These are phyloP conservation scores for Diplodia corticola DNA, from an alignment of 2,329 filamentous ascomycete genomes.

Conservation along the genomic window DNA sequence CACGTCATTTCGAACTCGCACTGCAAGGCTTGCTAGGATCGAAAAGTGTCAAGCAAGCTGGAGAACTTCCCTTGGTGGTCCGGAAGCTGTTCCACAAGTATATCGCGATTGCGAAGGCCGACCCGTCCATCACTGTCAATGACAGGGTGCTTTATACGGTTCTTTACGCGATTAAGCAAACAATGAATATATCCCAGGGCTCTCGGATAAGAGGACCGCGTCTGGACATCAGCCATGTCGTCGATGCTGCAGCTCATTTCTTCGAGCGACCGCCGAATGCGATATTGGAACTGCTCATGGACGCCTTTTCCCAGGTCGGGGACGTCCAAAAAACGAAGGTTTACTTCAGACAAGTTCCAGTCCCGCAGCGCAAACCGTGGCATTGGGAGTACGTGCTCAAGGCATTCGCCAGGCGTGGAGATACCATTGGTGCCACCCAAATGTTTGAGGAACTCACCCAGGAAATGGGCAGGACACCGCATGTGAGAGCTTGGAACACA, in stretches of 20 bases:
- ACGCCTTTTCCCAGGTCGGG: neutral
- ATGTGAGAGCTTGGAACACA: conserved; percentile 70
- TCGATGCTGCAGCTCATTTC: neutral
- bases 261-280: neutral
- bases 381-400: conserved; percentile 54
- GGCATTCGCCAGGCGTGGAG: conserved; percentile 68
- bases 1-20: conserved; percentile 1
- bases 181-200: neutral
- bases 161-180: neutral
- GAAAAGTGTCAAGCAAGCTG: neutral
- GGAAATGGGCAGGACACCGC: conserved; percentile 59
- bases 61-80: neutral
- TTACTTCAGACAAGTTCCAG: neutral
- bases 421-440: conserved; percentile 59
- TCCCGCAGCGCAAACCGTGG: neutral
- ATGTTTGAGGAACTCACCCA: conserved; percentile 63
- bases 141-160: neutral
- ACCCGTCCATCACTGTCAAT: neutral
- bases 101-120: neutral
- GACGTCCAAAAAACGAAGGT: neutral
- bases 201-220: neutral
- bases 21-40: neutral
- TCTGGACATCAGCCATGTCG: neutral
- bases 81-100: conserved; percentile 2
- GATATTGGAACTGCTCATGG: neutral